Evolutionary conservation across 768 basidiomycete genomes (phyloP).

Genomic region (Paxillus involutus): DNA sequence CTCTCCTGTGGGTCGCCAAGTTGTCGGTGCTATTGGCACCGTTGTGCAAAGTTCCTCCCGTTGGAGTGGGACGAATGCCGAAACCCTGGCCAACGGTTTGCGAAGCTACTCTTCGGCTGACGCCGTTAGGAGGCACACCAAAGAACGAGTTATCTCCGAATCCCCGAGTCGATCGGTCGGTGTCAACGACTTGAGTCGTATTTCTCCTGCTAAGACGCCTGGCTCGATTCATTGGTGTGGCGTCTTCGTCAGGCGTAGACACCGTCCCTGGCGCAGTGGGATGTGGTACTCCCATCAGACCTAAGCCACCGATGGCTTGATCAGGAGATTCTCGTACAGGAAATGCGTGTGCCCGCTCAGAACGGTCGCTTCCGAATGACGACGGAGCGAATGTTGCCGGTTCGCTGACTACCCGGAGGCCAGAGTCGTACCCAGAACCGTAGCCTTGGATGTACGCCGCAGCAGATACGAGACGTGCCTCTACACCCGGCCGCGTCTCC

Average conservation of each 20-base stretch:
- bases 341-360: slow-evolving; percentile 20
- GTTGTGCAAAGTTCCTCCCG: slow-evolving; percentile 10
- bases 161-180: slow-evolving; percentile 19
- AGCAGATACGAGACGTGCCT: slow-evolving; percentile 31
- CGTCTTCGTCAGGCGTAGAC: slow-evolving; percentile 27
- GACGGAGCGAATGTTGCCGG: slow-evolving; percentile 16
- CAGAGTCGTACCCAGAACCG: slow-evolving; percentile 34
- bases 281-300: slow-evolving; percentile 26
- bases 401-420: slow-evolving; percentile 22
- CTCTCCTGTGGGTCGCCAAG: slow-evolving; percentile 4
- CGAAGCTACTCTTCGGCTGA: slow-evolving; percentile 14
- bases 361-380: slow-evolving; percentile 16
- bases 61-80: slow-evolving; percentile 20
- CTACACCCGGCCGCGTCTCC: slow-evolving; percentile 5
- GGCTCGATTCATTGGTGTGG: slow-evolving; percentile 23
- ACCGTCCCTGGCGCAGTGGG: slow-evolving; percentile 21
- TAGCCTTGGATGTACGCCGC: slow-evolving; percentile 37
- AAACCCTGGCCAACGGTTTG: slow-evolving; percentile 15
- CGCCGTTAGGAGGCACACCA: slow-evolving; percentile 14
- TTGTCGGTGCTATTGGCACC: slow-evolving; percentile 11
- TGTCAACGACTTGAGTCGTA: slow-evolving; percentile 18
- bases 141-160: slow-evolving; percentile 11
- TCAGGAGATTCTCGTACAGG: slow-evolving; percentile 32
- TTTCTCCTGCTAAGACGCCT: slow-evolving; percentile 24
- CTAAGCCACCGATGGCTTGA: slow-evolving; percentile 21